A percentile compares a stretch with the other conserved stretches of the same genome.
phyloP scores from a whole-genome alignment of 768 basidiomycete species.

The Fibroporia radiculosa region DNA sequence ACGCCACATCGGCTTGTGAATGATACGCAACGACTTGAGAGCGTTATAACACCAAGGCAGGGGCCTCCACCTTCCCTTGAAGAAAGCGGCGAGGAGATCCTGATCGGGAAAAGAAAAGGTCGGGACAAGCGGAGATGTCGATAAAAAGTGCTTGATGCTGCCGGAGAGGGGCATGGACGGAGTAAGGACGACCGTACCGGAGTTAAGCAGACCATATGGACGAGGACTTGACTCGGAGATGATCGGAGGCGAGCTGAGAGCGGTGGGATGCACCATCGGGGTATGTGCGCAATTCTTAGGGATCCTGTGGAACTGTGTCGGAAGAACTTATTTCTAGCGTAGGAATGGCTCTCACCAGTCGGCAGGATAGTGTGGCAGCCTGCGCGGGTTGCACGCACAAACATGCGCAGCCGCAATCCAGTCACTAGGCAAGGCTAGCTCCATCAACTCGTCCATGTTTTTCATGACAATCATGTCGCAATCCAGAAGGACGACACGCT shows the following conservation, averaged over 20 bases:
- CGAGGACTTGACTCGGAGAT: slow-evolving; percentile 47
- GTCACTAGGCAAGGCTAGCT: slow-evolving; percentile 45
- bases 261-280: slow-evolving; percentile 35
- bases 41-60: slow-evolving; percentile 90
- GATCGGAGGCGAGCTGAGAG: slow-evolving; percentile 36
- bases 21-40: slow-evolving; percentile 71
- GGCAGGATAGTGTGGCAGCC: slow-evolving; percentile 73
- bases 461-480: slow-evolving; percentile 79
- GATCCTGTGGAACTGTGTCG: slow-evolving; percentile 43
- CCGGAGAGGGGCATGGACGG: slow-evolving; percentile 57
- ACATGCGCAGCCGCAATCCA: slow-evolving; percentile 86
- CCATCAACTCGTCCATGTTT: slow-evolving; percentile 77
- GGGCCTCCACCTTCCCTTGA: slow-evolving; percentile 70
- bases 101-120: slow-evolving; percentile 84
- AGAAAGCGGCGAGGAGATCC: slow-evolving; percentile 78
- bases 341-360: slow-evolving; percentile 58
- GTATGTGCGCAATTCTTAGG: slow-evolving; percentile 91
- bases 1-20: slow-evolving; percentile 73
- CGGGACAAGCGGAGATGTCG: slow-evolving; percentile 43
- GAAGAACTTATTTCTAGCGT: neutral
- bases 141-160: slow-evolving; percentile 48
- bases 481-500: slow-evolving; percentile 79
- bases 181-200: slow-evolving; percentile 77
- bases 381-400: slow-evolving; percentile 91
- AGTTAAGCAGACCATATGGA: slow-evolving; percentile 81